Conservation (phyloP, 805 yeast species). For the Hyphopichia homilentoma region DNA sequence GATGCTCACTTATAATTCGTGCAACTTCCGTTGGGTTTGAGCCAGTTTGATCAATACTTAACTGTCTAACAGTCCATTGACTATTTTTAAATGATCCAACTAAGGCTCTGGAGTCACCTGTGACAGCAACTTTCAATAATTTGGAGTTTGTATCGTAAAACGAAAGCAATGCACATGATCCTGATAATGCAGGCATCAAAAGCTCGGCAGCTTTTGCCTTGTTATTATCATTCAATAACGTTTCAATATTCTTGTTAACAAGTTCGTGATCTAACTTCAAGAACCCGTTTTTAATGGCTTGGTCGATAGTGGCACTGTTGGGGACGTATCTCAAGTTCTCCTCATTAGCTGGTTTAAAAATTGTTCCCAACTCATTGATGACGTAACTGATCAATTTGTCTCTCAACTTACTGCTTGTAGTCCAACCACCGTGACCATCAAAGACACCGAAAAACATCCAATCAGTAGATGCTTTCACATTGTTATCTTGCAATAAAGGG, state of each 20-base stretch:
- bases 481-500: constrained; percentile 61
- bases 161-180: constrained; percentile 88
- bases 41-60: constrained; percentile 92
- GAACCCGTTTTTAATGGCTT: constrained; percentile 79
- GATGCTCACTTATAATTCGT: constrained; percentile 82
- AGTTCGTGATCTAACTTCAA: constrained; percentile 81
- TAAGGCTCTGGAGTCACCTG: constrained; percentile 94
- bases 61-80: constrained; percentile 82
- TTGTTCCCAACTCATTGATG: constrained; percentile 68
- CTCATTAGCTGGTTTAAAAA: constrained; percentile 53
- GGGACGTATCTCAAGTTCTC: constrained; percentile 57
- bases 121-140: constrained; percentile 80
- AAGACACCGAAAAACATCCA: constrained; percentile 95
- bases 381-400: constrained; percentile 75
- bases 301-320: constrained; percentile 64
- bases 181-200: constrained; percentile 90
- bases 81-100: constrained; percentile 70
- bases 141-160: constrained; percentile 77
- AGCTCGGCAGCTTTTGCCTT: constrained; percentile 68
- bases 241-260: constrained; percentile 68
- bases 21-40: constrained; percentile 84
- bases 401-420: constrained; percentile 81
- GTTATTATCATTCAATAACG: constrained; percentile 63
- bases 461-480: constrained; percentile 52
- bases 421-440: constrained; percentile 98